These are phyloP conservation scores for Vitis hybrid DNA, from an alignment of 177 flowering plant genomes.

Conservation along the genomic window DNA sequence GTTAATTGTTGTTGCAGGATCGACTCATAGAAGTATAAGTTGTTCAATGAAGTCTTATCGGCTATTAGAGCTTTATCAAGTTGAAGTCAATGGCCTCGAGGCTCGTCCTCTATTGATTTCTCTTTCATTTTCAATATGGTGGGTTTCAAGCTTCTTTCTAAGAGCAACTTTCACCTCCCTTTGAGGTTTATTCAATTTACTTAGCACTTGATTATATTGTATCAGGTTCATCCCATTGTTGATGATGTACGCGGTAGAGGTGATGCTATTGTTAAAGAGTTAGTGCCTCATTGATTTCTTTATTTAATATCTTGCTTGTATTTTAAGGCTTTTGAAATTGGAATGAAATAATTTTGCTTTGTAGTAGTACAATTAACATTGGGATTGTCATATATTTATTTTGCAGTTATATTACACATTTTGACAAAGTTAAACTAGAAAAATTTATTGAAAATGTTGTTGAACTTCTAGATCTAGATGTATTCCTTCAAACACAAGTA, in stretches of 20 bases:
- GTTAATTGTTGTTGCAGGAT: slow-evolving; percentile 24
- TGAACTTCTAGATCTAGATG: slow-evolving; percentile 86
- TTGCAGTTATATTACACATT: slow-evolving; percentile 74
- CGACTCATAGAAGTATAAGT: slow-evolving; percentile 19
- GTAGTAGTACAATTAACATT: not conserved
- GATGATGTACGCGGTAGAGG: slow-evolving; percentile 87
- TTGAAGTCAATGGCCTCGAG: slow-evolving; percentile 66
- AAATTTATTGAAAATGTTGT: slow-evolving; percentile 61
- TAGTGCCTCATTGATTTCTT: slow-evolving; percentile 35
- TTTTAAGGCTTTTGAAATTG: not conserved
- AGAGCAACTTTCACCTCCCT: not conserved
- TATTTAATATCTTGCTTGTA: not conserved
- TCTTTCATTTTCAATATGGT: slow-evolving; percentile 79
- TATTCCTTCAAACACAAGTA: slow-evolving; percentile 12
- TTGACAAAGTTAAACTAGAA: slow-evolving; percentile 79
- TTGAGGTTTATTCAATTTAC: not conserved
- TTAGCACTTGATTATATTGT: not conserved
- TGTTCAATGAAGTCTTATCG: slow-evolving; percentile 91
- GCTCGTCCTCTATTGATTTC: slow-evolving; percentile 93
- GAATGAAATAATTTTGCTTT: not conserved
- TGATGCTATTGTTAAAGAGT: slow-evolving; percentile 91
- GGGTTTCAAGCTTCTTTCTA: slow-evolving; percentile 18
- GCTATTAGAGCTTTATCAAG: slow-evolving; percentile 58
- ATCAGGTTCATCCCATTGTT: slow-evolving; percentile 85
- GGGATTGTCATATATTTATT: slow-evolving; percentile 1